Percentiles rank a stretch among this genome's conserved stretches.
Evolutionary conservation across 495 filamentous ascomycete genomes (phyloP).

Genomic region (Neurospora discreta): DNA sequence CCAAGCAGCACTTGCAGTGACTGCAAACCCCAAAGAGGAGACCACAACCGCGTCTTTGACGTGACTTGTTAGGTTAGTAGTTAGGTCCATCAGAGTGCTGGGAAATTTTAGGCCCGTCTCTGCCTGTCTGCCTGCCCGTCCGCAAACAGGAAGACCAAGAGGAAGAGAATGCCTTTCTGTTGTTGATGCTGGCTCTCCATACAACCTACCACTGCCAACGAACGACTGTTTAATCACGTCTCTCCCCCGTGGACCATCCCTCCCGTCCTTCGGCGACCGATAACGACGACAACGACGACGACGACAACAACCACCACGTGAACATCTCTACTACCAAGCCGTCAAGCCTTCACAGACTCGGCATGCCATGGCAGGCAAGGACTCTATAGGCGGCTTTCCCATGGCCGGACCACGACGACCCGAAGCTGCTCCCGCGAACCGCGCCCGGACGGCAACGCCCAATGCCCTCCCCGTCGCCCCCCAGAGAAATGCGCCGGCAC

Average conservation of each 20-base stretch:
- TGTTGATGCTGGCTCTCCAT: conserved; percentile 6
- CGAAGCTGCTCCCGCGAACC: conserved; percentile 3
- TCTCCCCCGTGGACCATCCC: background rate
- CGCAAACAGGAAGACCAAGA: background rate
- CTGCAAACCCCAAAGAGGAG: background rate
- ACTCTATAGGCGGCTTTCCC: conserved; percentile 32
- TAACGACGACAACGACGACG: background rate
- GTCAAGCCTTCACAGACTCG: conserved; percentile 13
- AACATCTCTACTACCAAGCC: background rate
- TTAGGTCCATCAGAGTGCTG: background rate
- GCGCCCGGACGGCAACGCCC: conserved; percentile 3
- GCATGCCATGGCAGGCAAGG: conserved; percentile 37
- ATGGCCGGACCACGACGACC: conserved; percentile 13
- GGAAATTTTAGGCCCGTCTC: background rate
- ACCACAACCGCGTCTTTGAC: background rate
- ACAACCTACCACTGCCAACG: background rate
- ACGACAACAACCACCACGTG: background rate
- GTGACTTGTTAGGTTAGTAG: background rate
- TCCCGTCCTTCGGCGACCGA: background rate
- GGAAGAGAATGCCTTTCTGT: conserved; percentile 11
- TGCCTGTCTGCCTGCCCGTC: background rate
- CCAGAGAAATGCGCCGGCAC: conserved; percentile 12
- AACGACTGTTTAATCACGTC: background rate
- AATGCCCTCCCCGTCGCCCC: conserved; percentile 28
- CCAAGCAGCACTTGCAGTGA: background rate